phyloP scores from a whole-genome alignment of 139 green algal genomes.

The Nannochloris sp. region DNA sequence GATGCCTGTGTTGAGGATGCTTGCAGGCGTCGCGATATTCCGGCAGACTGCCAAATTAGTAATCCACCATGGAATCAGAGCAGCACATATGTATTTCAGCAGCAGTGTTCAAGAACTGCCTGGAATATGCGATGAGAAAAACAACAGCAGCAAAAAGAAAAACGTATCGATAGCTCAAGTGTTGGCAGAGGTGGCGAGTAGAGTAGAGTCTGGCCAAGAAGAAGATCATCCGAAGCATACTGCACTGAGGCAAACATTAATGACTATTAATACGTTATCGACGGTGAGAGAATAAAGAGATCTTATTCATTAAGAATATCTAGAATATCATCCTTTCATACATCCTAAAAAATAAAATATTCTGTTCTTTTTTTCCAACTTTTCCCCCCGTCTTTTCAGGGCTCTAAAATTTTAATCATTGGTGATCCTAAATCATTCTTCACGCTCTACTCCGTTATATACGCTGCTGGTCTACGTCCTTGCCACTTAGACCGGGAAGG shows the following conservation, averaged over 20 bases:
- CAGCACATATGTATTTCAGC: constrained; percentile 33
- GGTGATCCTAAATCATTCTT: constrained; percentile 37
- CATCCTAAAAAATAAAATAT: no score
- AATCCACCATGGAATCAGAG: constrained; percentile 29
- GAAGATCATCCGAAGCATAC: constrained; percentile 41
- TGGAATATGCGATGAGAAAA: no score
- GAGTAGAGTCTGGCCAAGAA: constrained; percentile 21
- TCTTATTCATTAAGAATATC: not conserved
- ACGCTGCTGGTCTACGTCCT: constrained; percentile 21
- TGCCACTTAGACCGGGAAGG: constrained; percentile 34
- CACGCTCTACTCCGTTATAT: constrained; percentile 27
- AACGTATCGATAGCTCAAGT: no score
- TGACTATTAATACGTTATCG: not conserved
- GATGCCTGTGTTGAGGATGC: constrained; percentile 19
- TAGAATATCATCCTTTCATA: no score
- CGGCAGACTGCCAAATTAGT: constrained; percentile 27
- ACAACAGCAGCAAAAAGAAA: no score
- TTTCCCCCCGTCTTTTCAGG: constrained; percentile 9
- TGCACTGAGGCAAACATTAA: constrained; percentile 15
- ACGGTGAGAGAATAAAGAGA: constrained; percentile 6
- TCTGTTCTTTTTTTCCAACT: not conserved
- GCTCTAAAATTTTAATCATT: constrained; percentile 25
- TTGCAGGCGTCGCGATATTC: constrained; percentile 29
- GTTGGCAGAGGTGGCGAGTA: not conserved
- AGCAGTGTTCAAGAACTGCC: constrained; percentile 21